Base-by-base conservation (phyloP, 2,329 filamentous ascomycete species). In the Drechslerella stenobrocha region DNA sequence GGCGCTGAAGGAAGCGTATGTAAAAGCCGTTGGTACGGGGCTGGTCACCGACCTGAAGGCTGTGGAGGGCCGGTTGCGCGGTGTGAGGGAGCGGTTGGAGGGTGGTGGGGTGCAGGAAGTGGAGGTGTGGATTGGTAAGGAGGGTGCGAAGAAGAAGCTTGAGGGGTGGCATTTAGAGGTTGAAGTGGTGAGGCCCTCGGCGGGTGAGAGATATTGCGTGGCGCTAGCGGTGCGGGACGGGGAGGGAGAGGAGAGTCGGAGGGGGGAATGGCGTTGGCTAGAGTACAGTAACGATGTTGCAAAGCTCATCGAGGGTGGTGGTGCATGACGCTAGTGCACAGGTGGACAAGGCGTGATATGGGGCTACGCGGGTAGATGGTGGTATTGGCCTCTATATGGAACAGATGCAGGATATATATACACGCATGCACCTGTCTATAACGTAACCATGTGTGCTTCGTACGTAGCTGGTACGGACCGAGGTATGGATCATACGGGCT, bases 1-100 rank as follows among this genome's bases (percentile, higher is more conserved):
- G 72, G 66, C 65, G 15, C 13, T 73, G 32, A 73, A 73, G 48
- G 72, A 73, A 40, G 72, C 72, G 23, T 73, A 72, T 55, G 71
- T 71, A 32, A 73, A 73, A 57, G 72, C 72, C 32, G 57, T 72
- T 6, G 72, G 72, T 8, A 72, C 71, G 1, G 72, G 72, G 11
- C 46, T 73, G 30, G 71, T 72, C 20, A 70, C 65, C 23, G 67
- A 73, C 37, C 50, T 73, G 8, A 60, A 61, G 47, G 63, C 51
- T 28, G 65, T 73, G n/a, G 72, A 73, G 42, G 72, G 72, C 50
- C 47, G 57, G 22, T 34, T 73, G 48, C 40, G 50, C 7, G 51
- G 71, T 15, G 64, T 70, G 18, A 60, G 45, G 37, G 55, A 51
- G 9, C 24, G 37, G 20, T 45, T 70, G 48, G 47, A 60, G 20